Percentiles rank a stretch among this genome's conserved stretches.
Conservation (phyloP, 1,284 basidiomycete species). For the Singerocomus inundabilis region DNA sequence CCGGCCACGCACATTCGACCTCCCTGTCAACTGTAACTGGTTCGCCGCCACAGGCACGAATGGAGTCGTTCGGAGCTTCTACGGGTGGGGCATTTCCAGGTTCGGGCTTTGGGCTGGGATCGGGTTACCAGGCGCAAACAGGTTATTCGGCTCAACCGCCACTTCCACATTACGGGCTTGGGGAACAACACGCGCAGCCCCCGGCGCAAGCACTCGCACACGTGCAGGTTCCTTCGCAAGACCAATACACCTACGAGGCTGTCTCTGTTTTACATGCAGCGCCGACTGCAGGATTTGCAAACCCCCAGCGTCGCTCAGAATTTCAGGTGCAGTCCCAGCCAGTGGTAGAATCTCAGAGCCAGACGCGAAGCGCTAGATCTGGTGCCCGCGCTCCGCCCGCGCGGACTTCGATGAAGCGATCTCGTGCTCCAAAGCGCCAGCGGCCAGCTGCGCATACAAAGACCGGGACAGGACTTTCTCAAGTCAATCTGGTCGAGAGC, state of each 20-base stretch:
- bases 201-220: slow-evolving; percentile 3
- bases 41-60: slow-evolving; percentile 18
- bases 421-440: slow-evolving; percentile 24
- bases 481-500: slow-evolving; percentile 18
- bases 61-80: not conserved
- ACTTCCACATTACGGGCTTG: slow-evolving; percentile 2
- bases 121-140: slow-evolving; percentile 3
- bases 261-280: slow-evolving; percentile 3
- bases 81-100: not conserved
- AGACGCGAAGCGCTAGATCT: not conserved
- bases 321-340: slow-evolving; percentile 6
- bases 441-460: slow-evolving; percentile 5
- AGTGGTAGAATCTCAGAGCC: slow-evolving; percentile 4
- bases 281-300: slow-evolving; percentile 4
- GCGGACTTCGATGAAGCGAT: slow-evolving; percentile 20
- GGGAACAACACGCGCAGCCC: slow-evolving; percentile 8
- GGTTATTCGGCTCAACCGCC: slow-evolving; percentile 8
- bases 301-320: slow-evolving; percentile 1
- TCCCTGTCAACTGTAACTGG: slow-evolving; percentile 30
- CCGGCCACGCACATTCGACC: slow-evolving; percentile 19
- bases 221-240: slow-evolving; percentile 4
- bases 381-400: not conserved
- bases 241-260: slow-evolving; percentile 10
- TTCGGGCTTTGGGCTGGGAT: not conserved
- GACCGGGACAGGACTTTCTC: not conserved